Evolutionary conservation across 306 rosid genomes (phyloP).

Genomic region (Echinosophora koreensis): DNA sequence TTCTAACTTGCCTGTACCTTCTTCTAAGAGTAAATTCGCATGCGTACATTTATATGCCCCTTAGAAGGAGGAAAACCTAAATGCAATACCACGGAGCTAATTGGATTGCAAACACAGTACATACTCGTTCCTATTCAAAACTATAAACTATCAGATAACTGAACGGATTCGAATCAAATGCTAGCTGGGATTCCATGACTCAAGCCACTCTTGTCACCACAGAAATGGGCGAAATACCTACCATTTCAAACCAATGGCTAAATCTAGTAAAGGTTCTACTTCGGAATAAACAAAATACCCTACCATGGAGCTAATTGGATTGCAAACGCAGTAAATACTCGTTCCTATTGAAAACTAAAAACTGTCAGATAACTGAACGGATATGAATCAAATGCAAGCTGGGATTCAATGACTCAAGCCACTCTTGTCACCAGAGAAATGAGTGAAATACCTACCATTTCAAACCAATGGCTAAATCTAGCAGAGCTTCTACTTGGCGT

Average conservation of each 20-base stretch:
- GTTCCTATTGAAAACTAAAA: conserved; percentile 18
- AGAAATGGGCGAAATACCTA: conserved; percentile 46
- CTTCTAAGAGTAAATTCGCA: conserved; percentile 8
- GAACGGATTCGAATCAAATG: conserved; percentile 35
- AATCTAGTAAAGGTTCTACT: conserved; percentile 80
- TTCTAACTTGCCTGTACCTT: not conserved
- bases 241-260: conserved; percentile 78
- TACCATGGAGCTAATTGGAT: conserved; percentile 24
- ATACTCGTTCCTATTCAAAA: conserved; percentile 16
- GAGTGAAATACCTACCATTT: conserved; percentile 60
- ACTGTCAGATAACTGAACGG: conserved; percentile 6
- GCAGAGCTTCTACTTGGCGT: conserved; percentile 76
- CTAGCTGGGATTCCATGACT: not conserved
- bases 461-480: conserved; percentile 80
- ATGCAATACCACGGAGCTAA: conserved; percentile 33
- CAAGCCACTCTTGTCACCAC: not conserved
- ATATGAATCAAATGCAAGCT: conserved; percentile 34
- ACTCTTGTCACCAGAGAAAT: not conserved
- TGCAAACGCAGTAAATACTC: conserved; percentile 25
- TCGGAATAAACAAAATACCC: conserved; percentile 33
- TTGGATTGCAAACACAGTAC: conserved; percentile 30
- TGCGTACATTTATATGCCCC: conserved; percentile 5
- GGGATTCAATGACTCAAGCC: not conserved
- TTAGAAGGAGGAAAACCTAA: not conserved
- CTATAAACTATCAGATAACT: conserved; percentile 5